A percentile compares a stretch with the other conserved stretches of the same genome.
Evolutionary conservation across 352 stramenopile species (phyloP).

Genomic region (Globisporangium camurandrum): DNA sequence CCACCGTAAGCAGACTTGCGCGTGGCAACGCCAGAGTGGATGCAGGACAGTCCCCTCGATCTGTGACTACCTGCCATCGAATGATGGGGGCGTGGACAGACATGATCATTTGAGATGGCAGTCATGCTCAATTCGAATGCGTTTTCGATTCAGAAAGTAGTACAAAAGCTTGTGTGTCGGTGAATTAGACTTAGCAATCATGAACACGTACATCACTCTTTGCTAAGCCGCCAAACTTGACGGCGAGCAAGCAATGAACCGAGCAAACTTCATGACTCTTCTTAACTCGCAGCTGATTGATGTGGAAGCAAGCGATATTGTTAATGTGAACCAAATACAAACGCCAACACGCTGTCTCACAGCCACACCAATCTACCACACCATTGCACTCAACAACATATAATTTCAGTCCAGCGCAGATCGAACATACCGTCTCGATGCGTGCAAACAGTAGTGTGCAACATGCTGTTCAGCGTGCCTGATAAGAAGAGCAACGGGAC

Average conservation of each 20-base stretch:
- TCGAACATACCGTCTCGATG: too few relatives aligned
- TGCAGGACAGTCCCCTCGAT: background rate
- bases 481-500: constrained; percentile 2
- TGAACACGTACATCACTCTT: constrained; percentile 2
- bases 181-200: constrained; percentile 1
- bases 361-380: too few relatives aligned
- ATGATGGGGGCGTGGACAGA: constrained; percentile 10
- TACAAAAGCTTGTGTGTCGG: constrained; percentile 10
- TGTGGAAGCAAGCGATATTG: constrained; percentile 1
- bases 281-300: constrained; percentile 7
- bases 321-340: too few relatives aligned
- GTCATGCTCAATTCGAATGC: constrained; percentile 7
- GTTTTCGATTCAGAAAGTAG: constrained; percentile 5
- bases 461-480: background rate
- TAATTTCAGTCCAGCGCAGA: too few relatives aligned
- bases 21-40: background rate
- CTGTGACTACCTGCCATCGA: constrained; percentile 6
- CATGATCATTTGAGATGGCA: constrained; percentile 16
- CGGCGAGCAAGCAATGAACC: background rate
- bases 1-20: background rate
- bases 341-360: too few relatives aligned
- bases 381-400: too few relatives aligned
- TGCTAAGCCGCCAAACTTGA: background rate
- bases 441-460: too few relatives aligned
- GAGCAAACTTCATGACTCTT: constrained; percentile 7